Percentiles rank a stretch among this genome's conserved stretches.
Evolutionary conservation across 148 eudicot species (phyloP).

Genomic region (Vaccinium vitisidaea): DNA sequence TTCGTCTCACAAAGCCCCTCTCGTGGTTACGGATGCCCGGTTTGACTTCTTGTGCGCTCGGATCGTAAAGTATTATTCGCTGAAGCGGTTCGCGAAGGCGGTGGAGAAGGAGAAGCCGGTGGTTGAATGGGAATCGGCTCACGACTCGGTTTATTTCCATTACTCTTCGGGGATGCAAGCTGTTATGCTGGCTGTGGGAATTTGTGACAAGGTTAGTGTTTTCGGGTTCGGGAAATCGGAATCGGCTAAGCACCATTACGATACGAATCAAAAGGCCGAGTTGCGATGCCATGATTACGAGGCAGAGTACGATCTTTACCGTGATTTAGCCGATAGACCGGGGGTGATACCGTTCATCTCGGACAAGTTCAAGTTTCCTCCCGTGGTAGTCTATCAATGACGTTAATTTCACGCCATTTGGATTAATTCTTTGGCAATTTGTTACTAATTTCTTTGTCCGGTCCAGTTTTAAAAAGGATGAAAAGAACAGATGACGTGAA

Average conservation of each 20-base stretch:
- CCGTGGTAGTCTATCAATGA: conserved; percentile 64
- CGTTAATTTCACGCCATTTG: background rate
- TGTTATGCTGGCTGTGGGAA: conserved; percentile 70
- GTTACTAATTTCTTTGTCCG: background rate
- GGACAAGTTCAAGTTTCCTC: conserved; percentile 66
- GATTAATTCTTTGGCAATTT: background rate
- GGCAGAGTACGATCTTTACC: conserved; percentile 81
- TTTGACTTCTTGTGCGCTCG: conserved; percentile 69
- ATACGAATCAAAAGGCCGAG: conserved; percentile 82
- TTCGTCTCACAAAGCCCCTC: conserved; percentile 59
- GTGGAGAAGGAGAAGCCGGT: conserved; percentile 40
- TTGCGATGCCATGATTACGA: conserved; percentile 71
- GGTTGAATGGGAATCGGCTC: conserved; percentile 59
- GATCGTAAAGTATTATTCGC: conserved; percentile 83
- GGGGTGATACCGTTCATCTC: conserved; percentile 62
- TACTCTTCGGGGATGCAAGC: conserved; percentile 98
- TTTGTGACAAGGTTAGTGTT: conserved; percentile 72
- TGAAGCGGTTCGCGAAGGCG: conserved; percentile 51
- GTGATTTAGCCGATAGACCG: conserved; percentile 62
- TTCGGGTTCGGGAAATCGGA: conserved; percentile 81
- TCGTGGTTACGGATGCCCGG: conserved; percentile 63
- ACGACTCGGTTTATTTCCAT: conserved; percentile 76
- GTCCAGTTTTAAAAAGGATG: background rate
- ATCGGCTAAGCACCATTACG: conserved; percentile 77
- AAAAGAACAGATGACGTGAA: no score